Percentiles rank a stretch among this genome's conserved stretches.
Conservation (phyloP, 2,329 filamentous ascomycete genomes). For the Escovopsis sp. region DNA sequence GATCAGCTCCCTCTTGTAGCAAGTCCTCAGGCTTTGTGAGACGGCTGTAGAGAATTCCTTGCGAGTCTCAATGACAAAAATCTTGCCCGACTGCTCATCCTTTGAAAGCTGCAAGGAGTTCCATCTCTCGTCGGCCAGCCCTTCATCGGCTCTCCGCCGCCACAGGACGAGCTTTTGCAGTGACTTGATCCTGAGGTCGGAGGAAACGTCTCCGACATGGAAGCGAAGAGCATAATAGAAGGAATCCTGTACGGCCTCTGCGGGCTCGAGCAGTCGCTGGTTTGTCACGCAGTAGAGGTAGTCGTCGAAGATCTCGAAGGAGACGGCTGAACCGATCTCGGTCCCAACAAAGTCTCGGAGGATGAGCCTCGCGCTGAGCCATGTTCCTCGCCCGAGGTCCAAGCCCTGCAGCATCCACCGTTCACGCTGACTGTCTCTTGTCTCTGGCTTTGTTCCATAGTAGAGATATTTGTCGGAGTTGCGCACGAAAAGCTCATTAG, state of each 20-base stretch:
- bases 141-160: slow-evolving; percentile 52
- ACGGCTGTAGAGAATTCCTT: slow-evolving; percentile 45
- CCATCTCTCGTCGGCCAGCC: slow-evolving; percentile 61
- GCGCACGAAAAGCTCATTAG: slow-evolving; percentile 48
- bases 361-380: slow-evolving; percentile 29
- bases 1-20: slow-evolving; percentile 43
- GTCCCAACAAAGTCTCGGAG: slow-evolving; percentile 44
- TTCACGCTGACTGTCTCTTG: slow-evolving; percentile 35
- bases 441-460: slow-evolving; percentile 46
- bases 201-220: slow-evolving; percentile 25
- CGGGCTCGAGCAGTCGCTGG: slow-evolving; percentile 42
- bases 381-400: slow-evolving; percentile 25
- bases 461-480: slow-evolving; percentile 47
- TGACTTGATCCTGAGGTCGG: slow-evolving; percentile 23
- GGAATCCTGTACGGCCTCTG: slow-evolving; percentile 51
- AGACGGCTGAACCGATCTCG: slow-evolving; percentile 52
- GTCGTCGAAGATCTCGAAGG: slow-evolving; percentile 52
- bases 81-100: slow-evolving; percentile 40
- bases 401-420: slow-evolving; percentile 48
- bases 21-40: slow-evolving; percentile 46
- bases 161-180: slow-evolving; percentile 31
- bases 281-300: slow-evolving; percentile 59
- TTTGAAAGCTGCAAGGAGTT: slow-evolving; percentile 46
- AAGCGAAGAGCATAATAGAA: slow-evolving; percentile 55
- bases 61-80: slow-evolving; percentile 51